A percentile compares a stretch with the other conserved stretches of the same genome.
Evolutionary conservation across 2,329 filamentous ascomycete species (phyloP).

Genomic region (Ophiostoma sp.): DNA sequence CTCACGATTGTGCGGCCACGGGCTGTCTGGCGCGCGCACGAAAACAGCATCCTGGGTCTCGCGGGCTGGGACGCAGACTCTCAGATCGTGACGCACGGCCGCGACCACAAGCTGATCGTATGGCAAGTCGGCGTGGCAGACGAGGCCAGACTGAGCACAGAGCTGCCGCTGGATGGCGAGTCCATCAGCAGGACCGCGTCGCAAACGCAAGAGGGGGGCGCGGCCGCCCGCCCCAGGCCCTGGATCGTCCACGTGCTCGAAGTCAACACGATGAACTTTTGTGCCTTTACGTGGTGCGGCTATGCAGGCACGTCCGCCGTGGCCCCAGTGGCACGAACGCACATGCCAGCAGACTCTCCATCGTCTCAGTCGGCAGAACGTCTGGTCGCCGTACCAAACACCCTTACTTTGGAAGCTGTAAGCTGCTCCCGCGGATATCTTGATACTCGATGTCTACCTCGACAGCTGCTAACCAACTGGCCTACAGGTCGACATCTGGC

Average conservation of each 20-base stretch:
- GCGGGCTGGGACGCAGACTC: constrained; percentile 61
- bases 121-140: constrained; percentile 66
- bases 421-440: constrained; percentile 27
- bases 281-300: constrained; percentile 64
- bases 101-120: constrained; percentile 78
- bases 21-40: constrained; percentile 83
- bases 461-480: neutral
- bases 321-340: constrained; percentile 8
- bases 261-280: constrained; percentile 95
- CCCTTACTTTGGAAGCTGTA: constrained; percentile 64
- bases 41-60: constrained; percentile 68
- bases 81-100: constrained; percentile 73
- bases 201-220: neutral
- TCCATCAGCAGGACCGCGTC: neutral
- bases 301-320: neutral
- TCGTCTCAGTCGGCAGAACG: constrained; percentile 26
- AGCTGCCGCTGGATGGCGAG: constrained; percentile 62
- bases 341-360: constrained; percentile 22
- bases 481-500: constrained; percentile 69
- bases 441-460: neutral
- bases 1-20: constrained; percentile 72
- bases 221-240: constrained; percentile 52
- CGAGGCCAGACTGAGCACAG: constrained; percentile 59
- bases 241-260: constrained; percentile 80
- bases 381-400: constrained; percentile 75